Conservation (phyloP, 768 basidiomycete genomes). For the Mycena epipterygia region DNA sequence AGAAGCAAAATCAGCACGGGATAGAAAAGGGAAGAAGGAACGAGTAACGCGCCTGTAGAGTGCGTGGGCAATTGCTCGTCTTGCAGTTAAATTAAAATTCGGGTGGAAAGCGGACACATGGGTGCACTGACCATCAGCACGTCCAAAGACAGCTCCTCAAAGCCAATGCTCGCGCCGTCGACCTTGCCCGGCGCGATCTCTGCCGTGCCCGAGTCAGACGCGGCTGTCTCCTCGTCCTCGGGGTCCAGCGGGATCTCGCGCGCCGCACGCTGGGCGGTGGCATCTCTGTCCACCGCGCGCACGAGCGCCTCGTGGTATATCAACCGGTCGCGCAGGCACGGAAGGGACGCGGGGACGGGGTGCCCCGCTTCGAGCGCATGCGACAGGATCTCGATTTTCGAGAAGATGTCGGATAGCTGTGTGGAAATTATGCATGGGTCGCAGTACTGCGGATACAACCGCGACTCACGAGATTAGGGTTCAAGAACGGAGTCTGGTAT, state of each 20-base stretch:
- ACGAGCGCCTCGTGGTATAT: constrained; percentile 56
- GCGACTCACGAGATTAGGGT: constrained; percentile 57
- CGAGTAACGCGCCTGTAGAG: constrained; percentile 49
- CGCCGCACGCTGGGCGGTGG: too few species aligned
- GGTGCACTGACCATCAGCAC: constrained; percentile 53
- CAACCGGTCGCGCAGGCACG: constrained; percentile 57
- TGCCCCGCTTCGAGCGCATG: constrained; percentile 51
- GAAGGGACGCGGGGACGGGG: constrained; percentile 54
- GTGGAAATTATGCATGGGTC: not conserved
- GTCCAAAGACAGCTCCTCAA: constrained; percentile 56
- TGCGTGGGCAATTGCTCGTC: constrained; percentile 60
- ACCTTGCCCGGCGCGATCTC: constrained; percentile 49
- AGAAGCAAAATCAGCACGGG: not conserved
- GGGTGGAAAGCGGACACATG: too few species aligned
- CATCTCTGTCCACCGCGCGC: constrained; percentile 26
- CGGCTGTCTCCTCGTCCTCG: too few species aligned
- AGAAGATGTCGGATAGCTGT: constrained; percentile 60
- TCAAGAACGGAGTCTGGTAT: constrained; percentile 58
- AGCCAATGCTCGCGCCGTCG: constrained; percentile 58
- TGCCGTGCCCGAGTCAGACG: constrained; percentile 29
- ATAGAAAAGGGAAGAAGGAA: not conserved
- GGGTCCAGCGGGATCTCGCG: constrained; percentile 7
- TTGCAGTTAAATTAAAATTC: too few species aligned
- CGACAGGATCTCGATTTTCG: constrained; percentile 55
- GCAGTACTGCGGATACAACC: not conserved